Percentiles rank a stretch among this genome's conserved stretches.
Conservation (phyloP, 23 red algal genomes). For the Gracilaria caudata region DNA sequence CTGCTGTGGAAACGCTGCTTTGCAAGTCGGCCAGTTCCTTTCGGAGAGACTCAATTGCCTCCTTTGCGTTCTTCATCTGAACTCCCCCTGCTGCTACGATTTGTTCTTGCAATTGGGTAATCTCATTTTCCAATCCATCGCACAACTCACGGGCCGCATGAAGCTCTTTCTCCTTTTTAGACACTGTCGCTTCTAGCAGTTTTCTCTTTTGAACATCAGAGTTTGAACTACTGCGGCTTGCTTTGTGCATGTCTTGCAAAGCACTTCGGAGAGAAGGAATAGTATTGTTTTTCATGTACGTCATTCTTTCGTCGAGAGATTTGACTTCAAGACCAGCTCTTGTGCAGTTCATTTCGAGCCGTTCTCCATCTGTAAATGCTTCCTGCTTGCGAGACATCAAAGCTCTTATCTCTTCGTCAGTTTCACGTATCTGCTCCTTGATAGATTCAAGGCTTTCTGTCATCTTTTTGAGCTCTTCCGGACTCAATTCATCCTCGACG, state of each 20-base stretch:
- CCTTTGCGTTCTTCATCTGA: conserved; percentile 59
- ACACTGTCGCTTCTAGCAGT: conserved; percentile 38
- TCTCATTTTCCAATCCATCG: conserved; percentile 54
- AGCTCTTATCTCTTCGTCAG: background rate
- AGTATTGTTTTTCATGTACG: conserved; percentile 41
- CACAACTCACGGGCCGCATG: conserved; percentile 39
- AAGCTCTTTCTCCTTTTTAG: conserved; percentile 11
- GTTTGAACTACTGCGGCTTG: background rate
- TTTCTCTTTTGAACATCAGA: conserved; percentile 27
- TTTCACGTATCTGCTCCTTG: conserved; percentile 2
- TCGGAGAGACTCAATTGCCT: conserved; percentile 32
- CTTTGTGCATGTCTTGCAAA: conserved; percentile 7
- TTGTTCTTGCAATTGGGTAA: conserved; percentile 57
- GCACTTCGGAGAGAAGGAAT: conserved; percentile 49
- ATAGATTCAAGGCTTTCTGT: conserved; percentile 14
- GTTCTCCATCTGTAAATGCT: background rate
- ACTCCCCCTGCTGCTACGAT: conserved; percentile 75
- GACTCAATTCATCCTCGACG: conserved; percentile 22
- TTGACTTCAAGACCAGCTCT: conserved; percentile 38
- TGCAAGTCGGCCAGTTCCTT: conserved; percentile 39
- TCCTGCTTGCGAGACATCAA: background rate
- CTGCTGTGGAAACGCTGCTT: conserved; percentile 28
- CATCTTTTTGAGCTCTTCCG: conserved; percentile 19
- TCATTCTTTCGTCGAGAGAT: conserved; percentile 18
- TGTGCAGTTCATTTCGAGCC: conserved; percentile 32